Evolutionary conservation across 2,329 filamentous ascomycete species (phyloP).

Genomic region (Aaosphaeria pasadenensis): DNA sequence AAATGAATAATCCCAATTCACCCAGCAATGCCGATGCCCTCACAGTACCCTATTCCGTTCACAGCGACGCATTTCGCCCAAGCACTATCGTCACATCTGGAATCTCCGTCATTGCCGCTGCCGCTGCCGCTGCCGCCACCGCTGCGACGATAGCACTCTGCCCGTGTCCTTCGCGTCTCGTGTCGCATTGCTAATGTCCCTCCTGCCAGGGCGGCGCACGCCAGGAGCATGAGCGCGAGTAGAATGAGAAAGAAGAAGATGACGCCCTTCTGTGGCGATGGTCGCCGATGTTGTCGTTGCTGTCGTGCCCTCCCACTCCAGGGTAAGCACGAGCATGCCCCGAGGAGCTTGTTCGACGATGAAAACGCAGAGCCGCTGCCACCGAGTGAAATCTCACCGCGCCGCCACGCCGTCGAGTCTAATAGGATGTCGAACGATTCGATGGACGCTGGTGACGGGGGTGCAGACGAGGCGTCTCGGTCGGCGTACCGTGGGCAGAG

Average conservation of each 20-base stretch:
- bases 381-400: conserved; percentile 4
- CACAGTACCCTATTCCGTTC: conserved; percentile 19
- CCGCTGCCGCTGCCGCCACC: conserved; percentile 18
- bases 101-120: background rate
- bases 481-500: conserved; percentile 33
- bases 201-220: no score
- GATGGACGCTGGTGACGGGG: conserved; percentile 32
- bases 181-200: conserved; percentile 11
- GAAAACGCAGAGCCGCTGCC: no score
- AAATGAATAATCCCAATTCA: no score
- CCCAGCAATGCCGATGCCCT: conserved; percentile 11
- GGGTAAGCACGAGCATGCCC: no score
- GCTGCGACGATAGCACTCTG: conserved; percentile 8
- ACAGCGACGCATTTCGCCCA: conserved; percentile 19
- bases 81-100: no score
- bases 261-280: no score
- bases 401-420: conserved; percentile 25
- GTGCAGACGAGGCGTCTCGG: conserved; percentile 25
- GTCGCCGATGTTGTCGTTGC: no score
- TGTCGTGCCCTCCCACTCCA: no score
- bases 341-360: no score
- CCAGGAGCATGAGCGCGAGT: conserved; percentile 18
- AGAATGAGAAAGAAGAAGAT: conserved; percentile 2
- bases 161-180: conserved; percentile 8
- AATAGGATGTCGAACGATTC: conserved; percentile 35